Percentiles rank a stretch among this genome's conserved stretches.
Conservation (phyloP, 768 basidiomycete genomes). For the Leucocoprinus birnbaumii region DNA sequence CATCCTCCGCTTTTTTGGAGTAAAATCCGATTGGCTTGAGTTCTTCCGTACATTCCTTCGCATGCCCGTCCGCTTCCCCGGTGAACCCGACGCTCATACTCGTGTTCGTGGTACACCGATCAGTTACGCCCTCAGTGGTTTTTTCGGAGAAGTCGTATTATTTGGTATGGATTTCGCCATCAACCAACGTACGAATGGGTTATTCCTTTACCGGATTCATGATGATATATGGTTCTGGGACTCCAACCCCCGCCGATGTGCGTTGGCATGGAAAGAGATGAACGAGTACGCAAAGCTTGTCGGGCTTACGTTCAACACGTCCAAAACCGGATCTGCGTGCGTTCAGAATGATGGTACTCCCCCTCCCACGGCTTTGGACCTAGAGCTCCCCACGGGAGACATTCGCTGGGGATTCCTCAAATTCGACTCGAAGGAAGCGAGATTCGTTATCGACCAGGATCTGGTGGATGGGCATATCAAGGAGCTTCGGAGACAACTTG, state of each 20-base stretch:
- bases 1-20: constrained; percentile 35
- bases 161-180: constrained; percentile 48
- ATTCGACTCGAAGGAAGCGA: constrained; percentile 25
- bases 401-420: constrained; percentile 39
- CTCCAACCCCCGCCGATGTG: constrained; percentile 27
- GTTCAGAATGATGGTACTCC: constrained; percentile 19
- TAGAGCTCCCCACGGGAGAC: constrained; percentile 28
- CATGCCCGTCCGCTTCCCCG: constrained; percentile 31
- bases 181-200: constrained; percentile 37
- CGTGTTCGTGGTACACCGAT: constrained; percentile 42
- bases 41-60: constrained; percentile 33
- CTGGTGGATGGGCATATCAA: constrained; percentile 32
- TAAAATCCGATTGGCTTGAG: constrained; percentile 30
- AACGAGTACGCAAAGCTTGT: constrained; percentile 35
- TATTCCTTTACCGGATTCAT: constrained; percentile 43
- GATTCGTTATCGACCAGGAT: constrained; percentile 35
- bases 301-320: constrained; percentile 37
- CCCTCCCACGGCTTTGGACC: neutral
- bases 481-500: constrained; percentile 35
- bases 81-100: constrained; percentile 25
- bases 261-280: constrained; percentile 38
- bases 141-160: constrained; percentile 39
- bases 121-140: constrained; percentile 35
- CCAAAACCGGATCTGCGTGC: constrained; percentile 39
- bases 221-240: constrained; percentile 47